Evolutionary conservation across 306 rosid genomes (phyloP).

Genomic region (Neltuma alba): DNA sequence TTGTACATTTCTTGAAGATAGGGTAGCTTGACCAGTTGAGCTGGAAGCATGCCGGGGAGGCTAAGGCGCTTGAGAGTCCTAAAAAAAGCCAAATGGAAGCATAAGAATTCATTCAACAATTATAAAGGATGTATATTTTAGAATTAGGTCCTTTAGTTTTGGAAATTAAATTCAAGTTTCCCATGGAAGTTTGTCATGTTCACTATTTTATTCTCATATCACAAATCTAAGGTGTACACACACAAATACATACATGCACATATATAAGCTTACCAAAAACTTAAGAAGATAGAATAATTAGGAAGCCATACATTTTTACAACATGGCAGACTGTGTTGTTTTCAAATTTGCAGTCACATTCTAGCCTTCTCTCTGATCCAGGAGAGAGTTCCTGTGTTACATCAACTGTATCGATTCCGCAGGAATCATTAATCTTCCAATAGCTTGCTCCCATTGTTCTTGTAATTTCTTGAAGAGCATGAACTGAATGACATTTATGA

Average conservation of each 20-base stretch:
- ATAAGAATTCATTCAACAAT: neutral
- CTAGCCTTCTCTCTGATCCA: constrained; percentile 40
- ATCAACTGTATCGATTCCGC: constrained; percentile 57
- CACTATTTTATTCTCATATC: neutral
- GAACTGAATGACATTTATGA: constrained; percentile 48
- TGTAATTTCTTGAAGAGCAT: constrained; percentile 58
- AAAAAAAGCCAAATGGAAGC: constrained; percentile 13
- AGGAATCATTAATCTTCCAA: constrained; percentile 65
- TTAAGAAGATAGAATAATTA: constrained; percentile 32
- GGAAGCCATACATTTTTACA: constrained; percentile 52
- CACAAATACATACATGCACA: neutral
- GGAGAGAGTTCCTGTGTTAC: constrained; percentile 44
- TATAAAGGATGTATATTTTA: constrained; percentile 22
- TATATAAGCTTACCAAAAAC: neutral
- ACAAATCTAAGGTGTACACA: neutral
- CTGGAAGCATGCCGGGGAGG: constrained; percentile 42
- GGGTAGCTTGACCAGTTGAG: constrained; percentile 40
- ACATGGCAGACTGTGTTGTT: constrained; percentile 60
- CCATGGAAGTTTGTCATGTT: neutral
- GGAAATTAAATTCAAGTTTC: neutral
- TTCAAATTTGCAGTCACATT: constrained; percentile 52
- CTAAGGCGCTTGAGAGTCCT: constrained; percentile 46
- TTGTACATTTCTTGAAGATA: constrained; percentile 43
- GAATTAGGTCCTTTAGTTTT: neutral
- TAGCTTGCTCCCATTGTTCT: constrained; percentile 55